Evolutionary conservation across 176 grass and related monocot genomes (phyloP), one percentile per base, ranked within the genome.

Genomic region (Calamus simplicifolius): DNA sequence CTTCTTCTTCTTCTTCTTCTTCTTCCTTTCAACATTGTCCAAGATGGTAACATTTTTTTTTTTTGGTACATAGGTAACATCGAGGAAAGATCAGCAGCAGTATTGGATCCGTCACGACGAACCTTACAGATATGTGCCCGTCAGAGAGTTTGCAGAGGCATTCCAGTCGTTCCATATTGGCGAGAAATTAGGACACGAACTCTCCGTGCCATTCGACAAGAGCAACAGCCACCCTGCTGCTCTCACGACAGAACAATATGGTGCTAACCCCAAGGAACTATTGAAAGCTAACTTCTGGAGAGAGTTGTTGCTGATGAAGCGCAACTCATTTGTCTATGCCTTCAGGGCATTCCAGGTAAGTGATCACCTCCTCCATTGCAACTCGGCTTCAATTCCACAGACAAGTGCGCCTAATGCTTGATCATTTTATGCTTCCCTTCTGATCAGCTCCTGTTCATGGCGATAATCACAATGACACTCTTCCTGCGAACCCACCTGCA

Each of bases 1-100:
- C 21, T n/a, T n/a, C n/a, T 23, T 23, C 21, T 23, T 43, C 12
- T 43, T 43, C 0, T 3, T 12, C 1, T 35, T 35, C 5, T 43
- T 43, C 12, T 12, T 6, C 8, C 7, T 43, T 43, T 12, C 7
- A 43, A 13, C 8, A 43, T 43, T 12, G 35, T 43, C 35, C 35
- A 43, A 43, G 35, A 43, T 43, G 35, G 12, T 43, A 43, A 43
- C 17, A 5, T 53, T 25, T 60, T 18, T 50, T n/a, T n/a, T 19
- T 25, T 62, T 52, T 28, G 56, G 63, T 38, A 56, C 5, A 57
- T 49, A 85, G 82, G 87, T 90, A 57, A 90, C 87, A 26, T 90
- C 87, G 69, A 85, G 69, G 61, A 93, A 93, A 59, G 89, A 93
- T 81, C 89, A 87, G 54, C 56, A 73, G 49, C 84, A 93, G 29